Base-by-base conservation (phyloP, 169 alveolate species). In the Eimeria maxima region DNA sequence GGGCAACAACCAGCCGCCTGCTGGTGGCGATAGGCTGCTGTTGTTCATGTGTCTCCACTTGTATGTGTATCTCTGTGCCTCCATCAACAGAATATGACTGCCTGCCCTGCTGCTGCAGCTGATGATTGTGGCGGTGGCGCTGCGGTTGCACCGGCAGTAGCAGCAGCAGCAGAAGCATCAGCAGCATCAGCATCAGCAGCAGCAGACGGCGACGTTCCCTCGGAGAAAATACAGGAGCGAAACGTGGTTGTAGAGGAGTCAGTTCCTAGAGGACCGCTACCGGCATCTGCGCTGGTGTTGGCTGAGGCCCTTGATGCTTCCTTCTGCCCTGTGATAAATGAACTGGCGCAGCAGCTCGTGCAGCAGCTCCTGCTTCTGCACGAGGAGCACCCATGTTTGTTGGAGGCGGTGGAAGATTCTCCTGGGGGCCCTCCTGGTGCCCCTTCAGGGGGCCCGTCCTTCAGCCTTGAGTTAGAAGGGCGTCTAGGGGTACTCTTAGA, bases 281-380 rank as follows among this genome's bases (percentile, higher is more conserved):
- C 87, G 4, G 47, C 87, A 1, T 76, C 87, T 4, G 33, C 47
- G 11, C 57, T 76, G 18, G 87, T 76, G 11, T 20, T 76, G n/a
- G 87, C 87, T 10, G 87, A 76, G 87, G 87, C 87, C 63, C 60
- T 76, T 10, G 87, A 76, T 45, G 87, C 57, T 24, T 76, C 87
- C 27, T 42, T 76, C 50, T 76, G 87, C 87, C 87, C 87, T 38
- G 7, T 76, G 3, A 33, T 76, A 4, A 33, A 76, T 42, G 87
- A 42, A 29, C 27, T 76, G 57, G 57, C 87, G 60, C 87, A 76
- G 87, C 87, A 76, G 57, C 87, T 76, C 3, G 87, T 76, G 87
- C 87, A 76, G 87, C 87, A 76, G 87, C 57, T 76, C 63, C 57
- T 76, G 87, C 60, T 76, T 57, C 87, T 76, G 63, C 57, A 76